These are phyloP conservation scores for Hirsutella thompsonii DNA, from an alignment of 2,329 filamentous ascomycete species.

Conservation along the genomic window DNA sequence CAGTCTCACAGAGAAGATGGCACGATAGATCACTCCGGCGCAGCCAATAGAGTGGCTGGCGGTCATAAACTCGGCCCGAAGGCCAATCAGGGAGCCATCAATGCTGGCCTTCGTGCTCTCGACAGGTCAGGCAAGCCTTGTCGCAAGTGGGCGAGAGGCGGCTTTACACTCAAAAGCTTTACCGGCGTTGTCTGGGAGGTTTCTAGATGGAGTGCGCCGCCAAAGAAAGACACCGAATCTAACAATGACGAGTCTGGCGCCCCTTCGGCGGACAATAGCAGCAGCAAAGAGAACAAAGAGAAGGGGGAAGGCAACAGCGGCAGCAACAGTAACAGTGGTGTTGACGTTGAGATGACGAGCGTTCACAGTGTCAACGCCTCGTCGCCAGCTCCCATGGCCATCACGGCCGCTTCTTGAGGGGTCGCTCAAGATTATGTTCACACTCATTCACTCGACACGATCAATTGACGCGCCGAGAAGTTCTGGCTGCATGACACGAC, in stretches of 20 bases:
- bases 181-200: conserved; percentile 78
- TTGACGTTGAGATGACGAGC: conserved; percentile 40
- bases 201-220: conserved; percentile 67
- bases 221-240: conserved; percentile 37
- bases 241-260: conserved; percentile 31
- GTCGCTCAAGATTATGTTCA: no score
- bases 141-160: conserved; percentile 77
- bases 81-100: conserved; percentile 94
- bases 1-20: conserved; percentile 42
- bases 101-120: conserved; percentile 85
- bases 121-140: conserved; percentile 87
- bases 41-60: conserved; percentile 33
- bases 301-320: conserved; percentile 41
- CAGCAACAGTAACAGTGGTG: conserved; percentile 27
- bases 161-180: conserved; percentile 81
- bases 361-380: conserved; percentile 36
- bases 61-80: conserved; percentile 86
- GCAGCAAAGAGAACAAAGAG: conserved; percentile 53
- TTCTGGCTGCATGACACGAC: no score
- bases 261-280: conserved; percentile 34
- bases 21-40: conserved; percentile 40
- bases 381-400: conserved; percentile 36
- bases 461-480: no score
- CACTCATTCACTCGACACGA: no score
- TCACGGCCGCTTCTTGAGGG: conserved; percentile 30